These are phyloP conservation scores for Neltuma alba DNA, from an alignment of 306 rosid species.

Conservation along the genomic window DNA sequence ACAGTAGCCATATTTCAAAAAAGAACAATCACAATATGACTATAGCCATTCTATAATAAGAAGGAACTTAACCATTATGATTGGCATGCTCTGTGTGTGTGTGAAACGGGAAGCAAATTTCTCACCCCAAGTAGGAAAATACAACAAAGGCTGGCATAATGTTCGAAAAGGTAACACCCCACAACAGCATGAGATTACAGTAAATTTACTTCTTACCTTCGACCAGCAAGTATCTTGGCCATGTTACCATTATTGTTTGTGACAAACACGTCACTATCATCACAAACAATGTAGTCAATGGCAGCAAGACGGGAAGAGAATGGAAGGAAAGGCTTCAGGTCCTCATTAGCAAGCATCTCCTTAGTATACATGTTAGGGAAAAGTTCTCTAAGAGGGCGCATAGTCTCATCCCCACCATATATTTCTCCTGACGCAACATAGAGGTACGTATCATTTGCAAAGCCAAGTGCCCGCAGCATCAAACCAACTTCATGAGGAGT, in stretches of 20 bases:
- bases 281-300: slow-evolving; percentile 91
- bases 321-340: slow-evolving; percentile 80
- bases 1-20: slow-evolving; percentile 16
- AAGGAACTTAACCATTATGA: background rate
- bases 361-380: slow-evolving; percentile 94
- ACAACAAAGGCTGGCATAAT: background rate
- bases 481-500: slow-evolving; percentile 95
- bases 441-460: slow-evolving; percentile 79
- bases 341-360: slow-evolving; percentile 87
- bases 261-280: slow-evolving; percentile 95
- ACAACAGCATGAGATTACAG: slow-evolving; percentile 7
- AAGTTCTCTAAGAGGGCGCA: slow-evolving; percentile 86
- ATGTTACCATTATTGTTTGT: slow-evolving; percentile 96
- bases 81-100: background rate
- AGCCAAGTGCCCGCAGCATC: slow-evolving; percentile 96
- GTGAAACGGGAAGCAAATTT: slow-evolving; percentile 1
- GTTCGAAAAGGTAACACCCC: background rate
- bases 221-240: slow-evolving; percentile 99
- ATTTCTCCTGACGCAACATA: slow-evolving; percentile 99
- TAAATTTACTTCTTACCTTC: slow-evolving; percentile 63
- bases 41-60: background rate
- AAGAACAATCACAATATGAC: slow-evolving; percentile 6
- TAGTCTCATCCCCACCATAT: slow-evolving; percentile 97
- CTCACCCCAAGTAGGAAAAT: background rate
- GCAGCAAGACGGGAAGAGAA: slow-evolving; percentile 98